Base-by-base conservation (phyloP, 2,329 filamentous ascomycete genomes). In the Penicillium decumbens region DNA sequence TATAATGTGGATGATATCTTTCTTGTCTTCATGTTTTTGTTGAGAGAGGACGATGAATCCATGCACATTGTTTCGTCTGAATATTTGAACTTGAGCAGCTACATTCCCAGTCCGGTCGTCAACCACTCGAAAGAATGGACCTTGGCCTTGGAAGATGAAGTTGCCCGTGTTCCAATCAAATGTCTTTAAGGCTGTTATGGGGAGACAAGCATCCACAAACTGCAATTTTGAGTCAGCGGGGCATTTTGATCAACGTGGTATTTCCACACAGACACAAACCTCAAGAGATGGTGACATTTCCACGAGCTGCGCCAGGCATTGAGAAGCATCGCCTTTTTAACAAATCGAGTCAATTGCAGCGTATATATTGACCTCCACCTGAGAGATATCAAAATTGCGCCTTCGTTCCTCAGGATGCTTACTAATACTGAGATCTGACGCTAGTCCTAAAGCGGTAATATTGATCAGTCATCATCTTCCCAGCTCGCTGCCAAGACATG, bases 131-230 rank as follows among this genome's bases (percentile, higher is more conserved):
- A 68, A 53, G 49, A 64, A 67, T 20, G 66, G 64, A 0, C 73
- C 73, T 58, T 71, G 67, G 3, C 71, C 72, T 49, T 68, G 63
- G 10, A 76, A 43, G 29, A 75, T 50, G 39, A 72, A 54, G 24
- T 58, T 52, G 10, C 39, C 47, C 47, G 58, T 55, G 30, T 55
- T 53, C 51, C 67, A 52, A 39, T 57, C 53, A 45, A 72, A 48
- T 24, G 60, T 60, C 56, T 66, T 65, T 32, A 75, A 56, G 40
- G 70, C 69, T 50, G 72, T 71, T 53, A 75, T 66, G 28, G 73
- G 73, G 35, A 75, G 65, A 62, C 69, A 72, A 57, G 68, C 64
- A 62, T 72, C 70, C 58, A 70, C 56, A 54, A 70, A 67, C 71
- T 74, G 49, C 24, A 27, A 30, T 49, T 55, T 46, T 28, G 42